Base-by-base conservation (phyloP, 768 basidiomycete species). In the Suillus weaverae region DNA sequence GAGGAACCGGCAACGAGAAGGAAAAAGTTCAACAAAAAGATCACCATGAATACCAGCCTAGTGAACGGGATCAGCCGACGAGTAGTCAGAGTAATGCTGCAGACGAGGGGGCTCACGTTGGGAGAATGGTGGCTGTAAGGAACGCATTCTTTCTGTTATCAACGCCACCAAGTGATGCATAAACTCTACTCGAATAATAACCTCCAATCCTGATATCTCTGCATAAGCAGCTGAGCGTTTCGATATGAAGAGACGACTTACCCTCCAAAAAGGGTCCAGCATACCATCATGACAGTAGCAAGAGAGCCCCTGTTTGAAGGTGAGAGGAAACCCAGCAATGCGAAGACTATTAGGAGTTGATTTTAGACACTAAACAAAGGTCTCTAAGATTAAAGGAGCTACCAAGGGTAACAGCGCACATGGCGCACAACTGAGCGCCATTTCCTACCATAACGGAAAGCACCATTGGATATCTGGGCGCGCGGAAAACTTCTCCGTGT, bases 241-340 rank as follows among this genome's bases (percentile, higher is more conserved):
- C 26, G 20, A 32, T 59, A 11, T 41, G 18, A 53, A 56, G n/a
- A 54, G 36, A 57, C 33, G 18, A 62, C 84, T 68, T 69, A 88
- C 93, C 89, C 81, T 76, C 95, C 94, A 71, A 98, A 98, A 69
- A 97, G 80, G 3, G 95, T 92, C 94, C 95, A 98, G 74, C 88
- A 94, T 16, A 98, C 85, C 55, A 76, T 73, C 75, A 74, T 75
- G 46, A 74, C 68, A 3, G 95, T 97, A 1, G 94, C 94, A 11
- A 99, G 86, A 4, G 94, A 91, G 32, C 97, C 97, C 26, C 97
- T 90, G 72, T 97, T 98, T 18, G 95, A 95, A 9, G 97, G 97
- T 0, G 94, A 96, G 33, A 99, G 84, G 81, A 99, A 97, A 6
- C 96, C 96, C 62, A 97, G 75, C 26, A 97, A 79, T 8, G 94